Percentiles rank a stretch among this genome's conserved stretches.
Evolutionary conservation across 805 yeast genomes (phyloP).

Genomic region (Pichia occidentalis): DNA sequence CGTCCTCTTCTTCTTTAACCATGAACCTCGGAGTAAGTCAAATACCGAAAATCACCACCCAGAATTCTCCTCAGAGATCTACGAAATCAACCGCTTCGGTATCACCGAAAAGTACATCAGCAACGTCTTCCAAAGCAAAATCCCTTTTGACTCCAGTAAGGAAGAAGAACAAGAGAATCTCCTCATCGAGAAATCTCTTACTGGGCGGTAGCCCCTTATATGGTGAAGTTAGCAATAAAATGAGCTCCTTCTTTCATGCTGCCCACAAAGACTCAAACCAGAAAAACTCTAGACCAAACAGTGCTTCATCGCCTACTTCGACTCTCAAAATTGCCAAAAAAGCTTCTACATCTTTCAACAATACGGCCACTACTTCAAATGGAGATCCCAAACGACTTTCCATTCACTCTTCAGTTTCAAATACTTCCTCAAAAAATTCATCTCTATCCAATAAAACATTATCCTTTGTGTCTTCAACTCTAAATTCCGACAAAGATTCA

Average conservation of each 20-base stretch:
- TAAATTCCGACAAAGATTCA: no score
- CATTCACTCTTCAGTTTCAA: no score
- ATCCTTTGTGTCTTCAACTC: neutral
- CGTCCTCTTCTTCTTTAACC: neutral
- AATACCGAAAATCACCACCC: slow-evolving; percentile 5
- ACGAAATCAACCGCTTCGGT: neutral
- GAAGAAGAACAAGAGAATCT: slow-evolving; percentile 3
- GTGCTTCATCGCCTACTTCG: neutral
- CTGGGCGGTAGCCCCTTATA: slow-evolving; percentile 14
- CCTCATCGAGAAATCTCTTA: slow-evolving; percentile 7
- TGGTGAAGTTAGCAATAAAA: slow-evolving; percentile 15
- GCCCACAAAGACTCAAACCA: slow-evolving; percentile 6
- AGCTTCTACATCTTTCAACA: no score
- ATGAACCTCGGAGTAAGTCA: neutral
- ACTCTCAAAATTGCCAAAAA: neutral
- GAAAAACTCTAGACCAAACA: neutral
- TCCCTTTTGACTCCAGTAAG: slow-evolving; percentile 5
- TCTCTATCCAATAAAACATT: no score
- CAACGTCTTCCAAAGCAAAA: neutral
- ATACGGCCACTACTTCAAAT: neutral
- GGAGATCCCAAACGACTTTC: neutral
- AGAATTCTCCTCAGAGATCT: neutral
- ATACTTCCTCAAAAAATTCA: no score
- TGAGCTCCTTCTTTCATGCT: slow-evolving; percentile 10
- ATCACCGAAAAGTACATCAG: neutral